Base-by-base conservation (phyloP, 1,284 basidiomycete genomes). In the Leccinum subfulvum region DNA sequence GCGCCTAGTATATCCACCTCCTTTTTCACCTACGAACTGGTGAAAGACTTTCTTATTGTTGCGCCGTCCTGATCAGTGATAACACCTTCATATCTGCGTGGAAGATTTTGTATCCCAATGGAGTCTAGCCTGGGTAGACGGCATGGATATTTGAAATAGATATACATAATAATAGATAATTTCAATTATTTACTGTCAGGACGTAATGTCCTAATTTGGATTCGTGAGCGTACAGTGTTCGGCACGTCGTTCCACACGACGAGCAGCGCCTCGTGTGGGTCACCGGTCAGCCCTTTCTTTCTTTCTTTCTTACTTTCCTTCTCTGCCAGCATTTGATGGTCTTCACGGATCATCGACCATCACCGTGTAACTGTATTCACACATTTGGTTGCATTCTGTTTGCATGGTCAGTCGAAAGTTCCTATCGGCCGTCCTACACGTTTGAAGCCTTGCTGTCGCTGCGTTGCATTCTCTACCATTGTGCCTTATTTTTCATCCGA, bases 1-100 rank as follows among this genome's bases (percentile, higher is more conserved):
- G 90, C 92, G 3, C 94, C 94, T n/a, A 93, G 91, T 69, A 95
- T 95, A 66, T 92, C 94, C 30, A 95, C 91, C 37, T 91, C 89
- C 39, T 92, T 92, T 73, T 91, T 90, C 78, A 88, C 84, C 21
- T 92, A 92, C 75, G 90, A 92, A 76, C 71, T 90, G 68, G 89
- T 89, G 68, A 81, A 68, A 21, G 73, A 75, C 6, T 44, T 66
- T 23, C 67, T 51, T 51, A 9, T 77, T 23, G 26, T 76, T 59
- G 61, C 60, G 52, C 55, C 65, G 6, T 65, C 54, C 64, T 57
- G 58, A 58, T 30, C 28, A 35, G 30, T 35, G 30, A 54, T 54
- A 52, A 16, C 51, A 4, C 21, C 11, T 49, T 49, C 26, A 51
- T 21, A 23, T 47, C 52, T 53, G 26, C 14, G 33, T 59, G 49